Evolutionary conservation across 2,329 filamentous ascomycete genomes (phyloP).

Genomic region (Paracoccidioides lutzii): DNA sequence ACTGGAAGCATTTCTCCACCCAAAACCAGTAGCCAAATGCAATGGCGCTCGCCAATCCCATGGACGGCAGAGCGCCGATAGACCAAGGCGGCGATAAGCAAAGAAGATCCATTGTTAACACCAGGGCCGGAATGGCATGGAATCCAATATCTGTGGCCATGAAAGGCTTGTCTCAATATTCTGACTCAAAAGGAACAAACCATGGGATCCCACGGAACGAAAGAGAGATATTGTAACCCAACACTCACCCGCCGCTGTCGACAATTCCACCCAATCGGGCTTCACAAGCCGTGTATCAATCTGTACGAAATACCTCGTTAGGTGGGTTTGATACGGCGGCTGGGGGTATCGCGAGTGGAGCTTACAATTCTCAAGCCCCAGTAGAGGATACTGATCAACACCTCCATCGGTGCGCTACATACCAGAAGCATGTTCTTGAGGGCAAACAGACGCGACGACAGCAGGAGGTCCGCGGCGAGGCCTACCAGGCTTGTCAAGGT

Average conservation of each 20-base stretch:
- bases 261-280: constrained; percentile 30
- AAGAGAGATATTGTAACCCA: neutral
- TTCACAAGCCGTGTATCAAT: constrained; percentile 38
- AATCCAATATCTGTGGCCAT: constrained; percentile 30
- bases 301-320: constrained; percentile 13
- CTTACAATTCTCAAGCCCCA: constrained; percentile 43
- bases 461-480: constrained; percentile 43
- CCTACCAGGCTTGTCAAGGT: constrained; percentile 43
- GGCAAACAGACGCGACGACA: constrained; percentile 40
- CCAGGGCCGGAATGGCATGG: constrained; percentile 40
- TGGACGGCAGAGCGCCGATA: constrained; percentile 39
- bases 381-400: constrained; percentile 48
- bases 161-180: neutral
- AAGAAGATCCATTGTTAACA: constrained; percentile 43
- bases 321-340: neutral
- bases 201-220: neutral
- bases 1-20: constrained; percentile 47
- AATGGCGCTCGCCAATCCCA: constrained; percentile 37
- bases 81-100: constrained; percentile 50
- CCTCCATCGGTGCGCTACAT: constrained; percentile 46
- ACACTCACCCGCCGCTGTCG: constrained; percentile 25
- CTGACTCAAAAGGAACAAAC: neutral
- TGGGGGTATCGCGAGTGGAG: constrained; percentile 1
- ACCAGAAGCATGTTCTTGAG: constrained; percentile 47
- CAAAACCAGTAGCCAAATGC: constrained; percentile 52